Conservation (phyloP, 140 eudicot genomes). For the Oenanthe javanica region DNA sequence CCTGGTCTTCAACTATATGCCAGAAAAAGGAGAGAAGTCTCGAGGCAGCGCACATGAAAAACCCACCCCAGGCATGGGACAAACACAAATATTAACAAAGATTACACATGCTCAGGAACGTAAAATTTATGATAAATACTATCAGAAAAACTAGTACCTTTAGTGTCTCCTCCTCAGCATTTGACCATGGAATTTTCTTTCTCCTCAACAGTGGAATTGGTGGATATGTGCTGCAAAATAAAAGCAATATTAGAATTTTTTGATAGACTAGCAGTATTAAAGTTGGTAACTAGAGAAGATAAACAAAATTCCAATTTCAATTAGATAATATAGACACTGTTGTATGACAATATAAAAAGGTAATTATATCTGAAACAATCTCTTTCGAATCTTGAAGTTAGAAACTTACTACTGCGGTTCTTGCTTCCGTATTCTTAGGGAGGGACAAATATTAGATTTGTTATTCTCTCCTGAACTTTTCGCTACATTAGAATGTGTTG, state of each 20-base stretch:
- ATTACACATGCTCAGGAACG: neutral
- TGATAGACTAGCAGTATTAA: slow-evolving; percentile 5
- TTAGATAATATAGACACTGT: neutral
- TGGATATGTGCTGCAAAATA: slow-evolving; percentile 43
- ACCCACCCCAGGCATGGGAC: neutral
- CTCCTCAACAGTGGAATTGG: slow-evolving; percentile 37
- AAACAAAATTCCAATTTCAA: neutral
- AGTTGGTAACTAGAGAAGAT: neutral
- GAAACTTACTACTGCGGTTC: slow-evolving; percentile 43
- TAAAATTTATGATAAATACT: neutral
- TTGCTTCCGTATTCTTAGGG: slow-evolving; percentile 26
- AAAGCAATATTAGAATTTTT: slow-evolving; percentile 7
- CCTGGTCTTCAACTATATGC: neutral
- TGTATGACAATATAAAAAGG: neutral
- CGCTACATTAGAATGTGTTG: slow-evolving; percentile 16
- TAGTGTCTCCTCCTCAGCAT: slow-evolving; percentile 51
- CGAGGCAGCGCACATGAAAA: neutral
- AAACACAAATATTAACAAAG: neutral
- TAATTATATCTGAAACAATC: neutral
- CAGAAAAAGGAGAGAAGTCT: neutral
- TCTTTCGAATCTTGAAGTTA: neutral
- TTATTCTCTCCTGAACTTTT: slow-evolving; percentile 25
- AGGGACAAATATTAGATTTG: slow-evolving; percentile 9
- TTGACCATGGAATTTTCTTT: slow-evolving; percentile 51
- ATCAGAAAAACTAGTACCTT: slow-evolving; percentile 33